Evolutionary conservation across 306 rosid genomes (phyloP), one percentile per base, ranked within the genome.

Genomic region (Aeschynomene evenia): DNA sequence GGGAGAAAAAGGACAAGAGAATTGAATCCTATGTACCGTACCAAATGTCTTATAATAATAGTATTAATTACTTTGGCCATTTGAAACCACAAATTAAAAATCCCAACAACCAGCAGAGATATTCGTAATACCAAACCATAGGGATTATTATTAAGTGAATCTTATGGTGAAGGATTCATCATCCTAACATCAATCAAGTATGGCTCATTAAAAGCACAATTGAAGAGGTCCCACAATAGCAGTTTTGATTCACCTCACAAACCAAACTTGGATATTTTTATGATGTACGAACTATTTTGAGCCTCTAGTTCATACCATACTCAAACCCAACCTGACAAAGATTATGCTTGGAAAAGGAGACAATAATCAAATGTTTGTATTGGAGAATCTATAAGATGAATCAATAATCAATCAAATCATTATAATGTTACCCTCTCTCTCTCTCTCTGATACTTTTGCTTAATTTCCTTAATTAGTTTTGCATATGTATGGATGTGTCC

Each of bases 91-190:
- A 45, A 48, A 54, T 6, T 36, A 39, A 60, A 68, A 40, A 14
- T 62, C 46, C 42, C 53, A 75, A 75, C 73, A 64, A 43, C 67
- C 56, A 22, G 50, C 26, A 45, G 36, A 42, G 26, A 63, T 37
- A 60, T 62, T 46, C 50, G 63, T 9, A 8, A 62, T 12, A 21
- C 54, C 18, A 22, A 68, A 28, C 26, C 39, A 13, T 62, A 58
- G 51, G 34, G n/a, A n/a, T n/a, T n/a, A n/a, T n/a, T n/a, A 34
- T 68, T 70, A 63, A 70, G 78, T 72, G 13, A 62, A 53, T n/a
- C 73, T 77, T 26, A 29, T 16, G 79, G 62, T 72, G 60, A 72
- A 53, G 15, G 40, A 53, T 12, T 28, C 39, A 20, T 19, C 6
- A 10, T 20, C 61, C 9, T 40, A 40, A 24, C 18, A 73, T 60